These are phyloP conservation scores for Xerocomellus amylosporus DNA, from an alignment of 768 basidiomycete genomes.

Conservation along the genomic window DNA sequence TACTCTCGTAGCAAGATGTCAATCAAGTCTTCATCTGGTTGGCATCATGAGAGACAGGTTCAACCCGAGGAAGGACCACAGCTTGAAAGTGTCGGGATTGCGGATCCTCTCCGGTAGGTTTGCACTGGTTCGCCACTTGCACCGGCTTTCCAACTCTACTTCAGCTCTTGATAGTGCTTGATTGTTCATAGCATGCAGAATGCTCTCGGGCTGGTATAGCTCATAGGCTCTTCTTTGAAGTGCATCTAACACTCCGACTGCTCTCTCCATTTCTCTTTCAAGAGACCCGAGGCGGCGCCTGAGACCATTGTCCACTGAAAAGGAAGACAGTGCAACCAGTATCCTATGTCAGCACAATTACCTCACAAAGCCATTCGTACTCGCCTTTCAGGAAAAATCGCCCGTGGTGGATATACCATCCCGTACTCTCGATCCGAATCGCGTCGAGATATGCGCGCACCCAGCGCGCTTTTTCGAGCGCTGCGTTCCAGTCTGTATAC, in stretches of 20 bases:
- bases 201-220: constrained; percentile 5
- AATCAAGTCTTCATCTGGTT: constrained; percentile 18
- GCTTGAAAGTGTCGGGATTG: not conserved
- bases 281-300: constrained; percentile 29
- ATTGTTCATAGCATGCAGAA: not conserved
- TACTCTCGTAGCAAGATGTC: constrained; percentile 11
- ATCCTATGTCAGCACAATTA: too few species aligned
- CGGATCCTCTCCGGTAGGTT: not conserved
- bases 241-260: constrained; percentile 15
- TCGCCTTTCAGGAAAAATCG: constrained; percentile 34
- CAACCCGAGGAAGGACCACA: not conserved
- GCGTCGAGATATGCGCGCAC: constrained; percentile 32
- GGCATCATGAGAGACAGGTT: not conserved
- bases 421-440: constrained; percentile 32
- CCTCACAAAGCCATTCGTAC: too few species aligned
- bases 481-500: constrained; percentile 10
- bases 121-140: not conserved
- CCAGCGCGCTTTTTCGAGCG: constrained; percentile 21
- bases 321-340: too few species aligned
- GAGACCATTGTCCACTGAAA: constrained; percentile 30
- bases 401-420: constrained; percentile 30
- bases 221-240: constrained; percentile 19
- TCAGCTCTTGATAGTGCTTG: not conserved
- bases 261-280: constrained; percentile 26
- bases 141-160: not conserved